Conservation (phyloP, 805 yeast genomes). For the Naumovozyma castellii region DNA sequence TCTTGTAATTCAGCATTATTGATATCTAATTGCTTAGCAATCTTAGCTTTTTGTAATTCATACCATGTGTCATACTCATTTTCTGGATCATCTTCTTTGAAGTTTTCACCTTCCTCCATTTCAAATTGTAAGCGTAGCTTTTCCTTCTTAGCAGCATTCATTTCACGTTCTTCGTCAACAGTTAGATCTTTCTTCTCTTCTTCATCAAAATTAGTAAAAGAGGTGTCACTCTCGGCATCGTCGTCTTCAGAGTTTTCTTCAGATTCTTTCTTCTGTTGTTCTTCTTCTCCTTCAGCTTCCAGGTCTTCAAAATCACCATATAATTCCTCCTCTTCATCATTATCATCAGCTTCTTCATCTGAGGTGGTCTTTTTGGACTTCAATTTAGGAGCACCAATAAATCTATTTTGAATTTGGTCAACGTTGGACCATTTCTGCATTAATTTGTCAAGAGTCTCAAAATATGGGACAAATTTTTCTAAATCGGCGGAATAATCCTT, state of each 20-base stretch:
- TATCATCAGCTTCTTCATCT: conserved; percentile 26
- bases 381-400: conserved; percentile 25
- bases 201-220: conserved; percentile 34
- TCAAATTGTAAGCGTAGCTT: conserved; percentile 83
- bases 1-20: conserved; percentile 70
- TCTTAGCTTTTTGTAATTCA: conserved; percentile 91
- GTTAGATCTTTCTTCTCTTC: conserved; percentile 37
- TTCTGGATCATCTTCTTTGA: conserved; percentile 74
- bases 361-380: conserved; percentile 23
- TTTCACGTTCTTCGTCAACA: conserved; percentile 64
- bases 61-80: conserved; percentile 93
- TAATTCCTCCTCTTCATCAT: conserved; percentile 37
- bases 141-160: conserved; percentile 84
- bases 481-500: conserved; percentile 18
- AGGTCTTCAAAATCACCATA: conserved; percentile 52
- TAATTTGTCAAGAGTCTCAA: conserved; percentile 27
- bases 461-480: conserved; percentile 28
- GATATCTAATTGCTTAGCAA: conserved; percentile 91
- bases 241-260: conserved; percentile 10
- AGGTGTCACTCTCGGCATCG: conserved; percentile 31
- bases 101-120: conserved; percentile 50
- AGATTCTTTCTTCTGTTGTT: conserved; percentile 8
- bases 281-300: conserved; percentile 13
- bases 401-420: conserved; percentile 24
- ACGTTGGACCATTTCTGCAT: conserved; percentile 25